Evolutionary conservation across 257 asterid genomes (phyloP).

Genomic region (Gardenia jasminoides): DNA sequence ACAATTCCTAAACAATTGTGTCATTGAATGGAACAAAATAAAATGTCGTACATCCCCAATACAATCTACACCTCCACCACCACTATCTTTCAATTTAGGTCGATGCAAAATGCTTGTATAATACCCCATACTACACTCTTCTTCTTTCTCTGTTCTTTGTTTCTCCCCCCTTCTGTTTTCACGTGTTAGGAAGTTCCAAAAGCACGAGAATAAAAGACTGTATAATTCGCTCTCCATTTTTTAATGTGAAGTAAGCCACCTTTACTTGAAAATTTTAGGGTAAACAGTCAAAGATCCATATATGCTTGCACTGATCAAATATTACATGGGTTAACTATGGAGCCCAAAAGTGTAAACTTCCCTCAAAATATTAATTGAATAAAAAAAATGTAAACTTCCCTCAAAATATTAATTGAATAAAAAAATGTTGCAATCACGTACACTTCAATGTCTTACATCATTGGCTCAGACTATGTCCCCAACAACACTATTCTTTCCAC

Average conservation of each 20-base stretch:
- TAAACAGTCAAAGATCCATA: neutral
- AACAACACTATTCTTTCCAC: conserved; percentile 16
- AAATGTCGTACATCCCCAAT: conserved; percentile 26
- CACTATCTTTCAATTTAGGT: conserved; percentile 28
- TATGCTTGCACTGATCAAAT: neutral
- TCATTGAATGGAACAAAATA: conserved; percentile 32
- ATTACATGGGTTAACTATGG: neutral
- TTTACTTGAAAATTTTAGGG: neutral
- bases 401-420: neutral
- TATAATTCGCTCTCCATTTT: too few relatives aligned
- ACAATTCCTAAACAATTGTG: conserved; percentile 19
- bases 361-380: neutral
- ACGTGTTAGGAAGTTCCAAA: too few relatives aligned
- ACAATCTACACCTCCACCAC: conserved; percentile 43
- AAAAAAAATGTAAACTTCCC: neutral
- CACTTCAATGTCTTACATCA: conserved; percentile 10
- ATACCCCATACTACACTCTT: neutral
- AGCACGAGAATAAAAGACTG: too few relatives aligned
- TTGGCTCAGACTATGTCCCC: conserved; percentile 19
- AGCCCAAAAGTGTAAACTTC: neutral
- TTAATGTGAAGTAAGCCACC: too few relatives aligned
- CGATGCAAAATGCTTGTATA: neutral
- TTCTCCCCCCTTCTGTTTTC: too few relatives aligned
- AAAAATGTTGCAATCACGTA: neutral
- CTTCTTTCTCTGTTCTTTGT: too few relatives aligned